phyloP scores from a whole-genome alignment of 78 protist species.

The Planoprotostelium fungivorum region DNA sequence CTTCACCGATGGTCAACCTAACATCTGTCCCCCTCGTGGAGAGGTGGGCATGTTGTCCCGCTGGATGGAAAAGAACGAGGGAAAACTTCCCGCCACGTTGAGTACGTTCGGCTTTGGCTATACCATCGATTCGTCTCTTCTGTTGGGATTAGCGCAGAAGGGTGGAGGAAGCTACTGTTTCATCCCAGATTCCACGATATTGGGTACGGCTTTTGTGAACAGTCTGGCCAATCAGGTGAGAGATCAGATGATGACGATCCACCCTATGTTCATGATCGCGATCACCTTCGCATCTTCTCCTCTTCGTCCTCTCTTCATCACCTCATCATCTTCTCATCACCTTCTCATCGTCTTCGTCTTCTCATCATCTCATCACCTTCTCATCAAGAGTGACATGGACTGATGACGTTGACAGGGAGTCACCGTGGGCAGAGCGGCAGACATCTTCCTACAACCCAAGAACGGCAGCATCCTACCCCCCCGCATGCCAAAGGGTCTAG shows the following conservation, averaged over 20 bases:
- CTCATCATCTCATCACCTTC: too few species aligned
- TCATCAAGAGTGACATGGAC: too few species aligned
- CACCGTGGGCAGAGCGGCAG: neutral
- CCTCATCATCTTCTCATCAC: too few species aligned
- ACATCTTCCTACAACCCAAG: neutral
- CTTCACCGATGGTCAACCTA: constrained; percentile 69
- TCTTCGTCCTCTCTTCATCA: too few species aligned
- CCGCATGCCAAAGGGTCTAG: neutral
- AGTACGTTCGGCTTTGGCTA: constrained; percentile 76
- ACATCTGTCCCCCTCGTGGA: constrained; percentile 62
- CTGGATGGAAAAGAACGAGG: constrained; percentile 37
- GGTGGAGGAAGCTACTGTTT: constrained; percentile 34
- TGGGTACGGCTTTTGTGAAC: constrained; percentile 67
- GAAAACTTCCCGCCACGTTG: neutral
- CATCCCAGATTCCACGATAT: constrained; percentile 52
- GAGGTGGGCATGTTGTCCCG: constrained; percentile 18
- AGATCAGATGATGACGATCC: too few species aligned
- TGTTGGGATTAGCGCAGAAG: constrained; percentile 11
- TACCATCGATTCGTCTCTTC: constrained; percentile 47
- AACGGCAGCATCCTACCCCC: neutral
- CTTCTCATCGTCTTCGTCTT: too few species aligned
- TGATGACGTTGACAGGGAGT: too few species aligned
- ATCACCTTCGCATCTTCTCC: too few species aligned
- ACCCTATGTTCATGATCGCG: too few species aligned
- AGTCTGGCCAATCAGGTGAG: constrained; percentile 25